A percentile compares a stretch with the other conserved stretches of the same genome.
These are phyloP conservation scores for Reutealis trisperma DNA, from an alignment of 345 rosid species.

Conservation along the genomic window DNA sequence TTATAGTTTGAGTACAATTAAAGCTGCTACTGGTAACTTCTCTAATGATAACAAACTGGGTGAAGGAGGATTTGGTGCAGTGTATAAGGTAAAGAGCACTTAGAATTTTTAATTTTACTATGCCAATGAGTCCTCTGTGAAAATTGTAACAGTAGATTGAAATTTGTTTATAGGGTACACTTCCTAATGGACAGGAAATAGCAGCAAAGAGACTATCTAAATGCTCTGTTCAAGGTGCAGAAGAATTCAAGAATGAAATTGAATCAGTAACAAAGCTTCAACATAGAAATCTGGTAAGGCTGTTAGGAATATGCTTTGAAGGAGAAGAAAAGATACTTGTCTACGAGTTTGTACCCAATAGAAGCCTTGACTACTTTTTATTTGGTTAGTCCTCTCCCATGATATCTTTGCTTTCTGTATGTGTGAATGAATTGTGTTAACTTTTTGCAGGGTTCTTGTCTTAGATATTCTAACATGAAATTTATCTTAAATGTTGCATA, in stretches of 20 bases:
- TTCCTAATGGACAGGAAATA: slow-evolving; percentile 8
- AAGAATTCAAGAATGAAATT: slow-evolving; percentile 10
- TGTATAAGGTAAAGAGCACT: not conserved
- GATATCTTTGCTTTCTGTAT: not conserved
- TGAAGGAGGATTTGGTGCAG: not conserved
- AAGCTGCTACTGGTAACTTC: slow-evolving; percentile 1
- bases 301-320: slow-evolving; percentile 12
- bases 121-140: not conserved
- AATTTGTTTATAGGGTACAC: not conserved
- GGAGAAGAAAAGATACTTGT: slow-evolving; percentile 15
- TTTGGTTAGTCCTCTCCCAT: slow-evolving; percentile 11
- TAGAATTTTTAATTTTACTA: not conserved
- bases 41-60: not conserved
- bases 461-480: not conserved
- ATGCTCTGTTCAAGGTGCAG: slow-evolving; percentile 6
- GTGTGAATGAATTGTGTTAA: not conserved
- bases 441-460: no score
- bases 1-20: not conserved
- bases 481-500: not conserved
- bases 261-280: slow-evolving; percentile 1
- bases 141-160: not conserved
- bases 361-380: slow-evolving; percentile 15
- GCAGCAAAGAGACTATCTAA: slow-evolving; percentile 7
- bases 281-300: slow-evolving; percentile 12
- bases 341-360: slow-evolving; percentile 19